Percentiles rank a stretch among this genome's conserved stretches.
Conservation (phyloP, 2,329 filamentous ascomycete genomes). For the Scedosporium boydii region DNA sequence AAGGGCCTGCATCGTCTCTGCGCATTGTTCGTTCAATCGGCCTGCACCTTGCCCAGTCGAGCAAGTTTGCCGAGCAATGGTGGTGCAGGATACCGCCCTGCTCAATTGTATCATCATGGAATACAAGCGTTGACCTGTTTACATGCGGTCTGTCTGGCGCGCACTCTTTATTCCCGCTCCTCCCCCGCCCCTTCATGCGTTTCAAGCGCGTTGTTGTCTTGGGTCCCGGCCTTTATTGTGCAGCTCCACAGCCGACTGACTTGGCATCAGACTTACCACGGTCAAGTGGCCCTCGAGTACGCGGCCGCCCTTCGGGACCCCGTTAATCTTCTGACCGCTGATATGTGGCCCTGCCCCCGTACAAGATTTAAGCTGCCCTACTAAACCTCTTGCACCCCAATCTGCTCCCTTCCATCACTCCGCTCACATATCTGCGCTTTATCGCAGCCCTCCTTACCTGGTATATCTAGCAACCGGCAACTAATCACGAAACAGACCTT, state of each 20-base stretch:
- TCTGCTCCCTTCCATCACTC: neutral
- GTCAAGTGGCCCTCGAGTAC: neutral
- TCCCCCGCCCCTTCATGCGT: neutral
- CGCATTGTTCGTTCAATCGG: neutral
- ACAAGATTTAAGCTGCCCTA: neutral
- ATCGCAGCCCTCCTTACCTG: neutral
- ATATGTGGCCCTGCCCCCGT: neutral
- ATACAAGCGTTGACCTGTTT: neutral
- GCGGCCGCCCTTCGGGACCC: neutral
- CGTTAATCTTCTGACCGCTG: neutral
- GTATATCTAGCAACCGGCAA: no score
- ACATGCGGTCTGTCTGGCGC: neutral
- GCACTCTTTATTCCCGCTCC: neutral
- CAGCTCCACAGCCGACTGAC: conserved; percentile 1
- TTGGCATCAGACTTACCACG: neutral
- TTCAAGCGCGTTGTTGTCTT: neutral
- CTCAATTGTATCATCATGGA: neutral
- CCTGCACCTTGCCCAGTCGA: neutral
- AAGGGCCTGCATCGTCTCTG: neutral
- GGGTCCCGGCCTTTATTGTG: conserved; percentile 3
- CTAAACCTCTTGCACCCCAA: neutral
- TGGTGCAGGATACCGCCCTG: neutral
- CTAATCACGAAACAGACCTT: no score
- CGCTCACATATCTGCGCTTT: neutral
- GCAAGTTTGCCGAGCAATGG: conserved; percentile 1